Percentiles rank a stretch among this genome's conserved stretches.
phyloP scores from a whole-genome alignment of 345 rosid species.

The Punica granatum region DNA sequence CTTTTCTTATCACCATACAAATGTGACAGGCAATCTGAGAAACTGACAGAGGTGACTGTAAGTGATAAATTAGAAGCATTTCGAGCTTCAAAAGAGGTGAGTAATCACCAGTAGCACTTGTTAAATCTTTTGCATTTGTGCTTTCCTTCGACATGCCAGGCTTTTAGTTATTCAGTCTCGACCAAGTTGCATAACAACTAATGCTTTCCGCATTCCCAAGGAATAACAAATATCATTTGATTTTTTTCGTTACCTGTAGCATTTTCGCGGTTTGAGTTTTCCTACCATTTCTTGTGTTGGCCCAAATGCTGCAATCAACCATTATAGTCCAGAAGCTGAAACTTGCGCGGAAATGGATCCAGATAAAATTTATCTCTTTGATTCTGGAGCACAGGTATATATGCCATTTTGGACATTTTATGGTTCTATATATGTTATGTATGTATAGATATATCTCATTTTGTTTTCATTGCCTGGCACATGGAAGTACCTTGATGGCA shows the following conservation, averaged over 20 bases:
- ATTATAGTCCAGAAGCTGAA: conserved; percentile 65
- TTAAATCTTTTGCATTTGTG: neutral
- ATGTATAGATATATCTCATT: neutral
- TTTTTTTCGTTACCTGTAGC: conserved; percentile 45
- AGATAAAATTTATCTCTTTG: conserved; percentile 70
- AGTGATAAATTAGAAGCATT: conserved; percentile 78
- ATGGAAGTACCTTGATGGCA: conserved; percentile 88
- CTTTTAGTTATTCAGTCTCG: no score
- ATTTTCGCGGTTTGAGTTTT: conserved; percentile 92
- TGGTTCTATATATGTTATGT: no score
- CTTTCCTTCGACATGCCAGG: neutral
- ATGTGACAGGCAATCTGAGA: conserved; percentile 42
- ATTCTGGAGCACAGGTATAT: conserved; percentile 97
- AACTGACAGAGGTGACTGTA: conserved; percentile 67
- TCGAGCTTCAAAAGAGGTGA: conserved; percentile 88
- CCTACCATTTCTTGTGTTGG: conserved; percentile 96
- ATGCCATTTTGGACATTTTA: no score
- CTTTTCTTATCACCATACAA: no score
- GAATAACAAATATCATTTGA: neutral
- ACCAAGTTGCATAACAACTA: neutral
- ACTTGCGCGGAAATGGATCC: conserved; percentile 86
- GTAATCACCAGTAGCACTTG: no score
- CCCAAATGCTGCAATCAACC: conserved; percentile 89
- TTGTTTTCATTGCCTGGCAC: conserved; percentile 12
- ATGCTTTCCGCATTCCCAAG: neutral